Percentiles rank a stretch among this genome's conserved stretches.
Evolutionary conservation across 176 grass and related monocot species (phyloP).

Genomic region (Oryza nivara): DNA sequence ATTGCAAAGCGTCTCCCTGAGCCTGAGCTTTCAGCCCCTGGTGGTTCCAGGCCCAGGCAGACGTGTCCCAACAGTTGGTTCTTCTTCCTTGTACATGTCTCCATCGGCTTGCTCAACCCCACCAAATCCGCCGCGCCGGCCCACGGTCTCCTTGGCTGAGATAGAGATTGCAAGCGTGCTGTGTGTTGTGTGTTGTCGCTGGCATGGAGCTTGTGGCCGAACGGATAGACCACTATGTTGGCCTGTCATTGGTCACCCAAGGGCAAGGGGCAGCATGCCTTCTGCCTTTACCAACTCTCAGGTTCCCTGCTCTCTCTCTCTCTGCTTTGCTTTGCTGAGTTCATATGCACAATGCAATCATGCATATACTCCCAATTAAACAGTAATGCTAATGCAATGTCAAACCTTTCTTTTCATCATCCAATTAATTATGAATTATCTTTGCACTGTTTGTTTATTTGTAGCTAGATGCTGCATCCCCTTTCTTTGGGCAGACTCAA

Average conservation of each 20-base stretch:
- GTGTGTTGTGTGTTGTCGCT: constrained; percentile 50
- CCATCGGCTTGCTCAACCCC: constrained; percentile 34
- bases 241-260: constrained; percentile 41
- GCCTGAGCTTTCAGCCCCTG: constrained; percentile 34
- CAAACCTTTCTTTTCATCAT: constrained; percentile 35
- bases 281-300: constrained; percentile 28
- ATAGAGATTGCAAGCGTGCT: constrained; percentile 22
- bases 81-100: constrained; percentile 45
- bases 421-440: constrained; percentile 6
- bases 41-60: constrained; percentile 39
- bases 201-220: constrained; percentile 47
- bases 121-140: constrained; percentile 31
- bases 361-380: constrained; percentile 13
- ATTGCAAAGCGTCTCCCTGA: constrained; percentile 15
- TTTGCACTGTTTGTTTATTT: not conserved
- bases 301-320: constrained; percentile 15
- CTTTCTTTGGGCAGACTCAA: constrained; percentile 27
- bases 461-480: constrained; percentile 3
- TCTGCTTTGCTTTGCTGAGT: constrained; percentile 41
- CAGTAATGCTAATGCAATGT: not conserved
- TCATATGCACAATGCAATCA: constrained; percentile 32
- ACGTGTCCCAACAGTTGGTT: constrained; percentile 30
- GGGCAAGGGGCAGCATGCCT: constrained; percentile 37
- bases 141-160: constrained; percentile 24
- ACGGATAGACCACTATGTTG: constrained; percentile 51